Evolutionary conservation across 352 stramenopile species (phyloP).

Genomic region (Globisporangium takayamanum): DNA sequence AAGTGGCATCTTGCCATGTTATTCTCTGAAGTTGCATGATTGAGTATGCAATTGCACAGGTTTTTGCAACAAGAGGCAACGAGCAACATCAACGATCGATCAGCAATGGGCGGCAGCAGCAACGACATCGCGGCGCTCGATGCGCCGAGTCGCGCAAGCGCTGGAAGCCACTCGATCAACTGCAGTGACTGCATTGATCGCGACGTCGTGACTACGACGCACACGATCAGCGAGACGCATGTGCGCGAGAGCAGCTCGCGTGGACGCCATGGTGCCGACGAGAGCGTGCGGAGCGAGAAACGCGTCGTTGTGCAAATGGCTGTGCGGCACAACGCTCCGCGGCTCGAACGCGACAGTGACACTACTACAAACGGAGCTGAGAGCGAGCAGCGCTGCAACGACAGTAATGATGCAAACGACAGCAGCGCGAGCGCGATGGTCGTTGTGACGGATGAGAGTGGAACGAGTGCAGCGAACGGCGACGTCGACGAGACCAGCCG

Average conservation of each 20-base stretch:
- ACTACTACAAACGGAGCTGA: background rate
- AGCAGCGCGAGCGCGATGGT: background rate
- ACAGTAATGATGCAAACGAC: background rate
- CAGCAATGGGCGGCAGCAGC: background rate
- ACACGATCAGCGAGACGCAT: slow-evolving; percentile 12
- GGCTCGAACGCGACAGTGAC: background rate
- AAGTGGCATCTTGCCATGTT: too few relatives aligned
- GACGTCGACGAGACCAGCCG: background rate
- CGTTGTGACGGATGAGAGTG: background rate
- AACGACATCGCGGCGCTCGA: background rate
- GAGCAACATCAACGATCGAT: background rate
- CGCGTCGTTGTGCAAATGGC: slow-evolving; percentile 12
- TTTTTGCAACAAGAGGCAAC: background rate
- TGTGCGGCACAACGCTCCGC: slow-evolving; percentile 1
- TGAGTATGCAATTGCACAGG: too few relatives aligned
- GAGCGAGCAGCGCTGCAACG: background rate
- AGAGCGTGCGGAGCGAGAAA: slow-evolving; percentile 6
- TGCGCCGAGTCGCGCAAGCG: background rate
- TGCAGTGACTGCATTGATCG: background rate
- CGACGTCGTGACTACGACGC: slow-evolving; percentile 8
- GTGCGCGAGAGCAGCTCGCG: slow-evolving; percentile 1
- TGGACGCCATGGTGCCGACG: background rate
- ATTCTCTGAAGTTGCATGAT: too few relatives aligned
- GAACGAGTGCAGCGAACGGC: background rate
- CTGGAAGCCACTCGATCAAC: background rate